These are phyloP conservation scores for Wickerhamomyces canadensis DNA, from an alignment of 805 yeast species.

Conservation along the genomic window DNA sequence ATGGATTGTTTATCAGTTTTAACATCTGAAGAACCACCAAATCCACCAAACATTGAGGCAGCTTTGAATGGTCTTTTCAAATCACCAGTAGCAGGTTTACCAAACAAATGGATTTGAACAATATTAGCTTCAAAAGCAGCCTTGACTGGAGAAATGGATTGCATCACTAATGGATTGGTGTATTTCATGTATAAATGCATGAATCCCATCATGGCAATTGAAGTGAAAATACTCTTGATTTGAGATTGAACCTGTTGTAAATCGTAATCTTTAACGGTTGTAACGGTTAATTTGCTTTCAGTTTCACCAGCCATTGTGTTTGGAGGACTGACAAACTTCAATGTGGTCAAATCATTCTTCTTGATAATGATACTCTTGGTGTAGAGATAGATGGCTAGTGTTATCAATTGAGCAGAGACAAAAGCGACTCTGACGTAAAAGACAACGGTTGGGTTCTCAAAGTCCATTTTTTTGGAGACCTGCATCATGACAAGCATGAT, in stretches of 20 bases:
- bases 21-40: conserved; percentile 39
- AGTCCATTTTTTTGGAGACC: conserved; percentile 80
- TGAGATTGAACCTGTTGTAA: conserved; percentile 76
- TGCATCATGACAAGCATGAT: conserved; percentile 97
- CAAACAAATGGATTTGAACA: conserved; percentile 85
- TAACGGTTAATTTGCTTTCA: conserved; percentile 70
- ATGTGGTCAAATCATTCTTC: conserved; percentile 86
- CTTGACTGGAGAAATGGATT: conserved; percentile 86
- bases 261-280: conserved; percentile 94
- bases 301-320: conserved; percentile 72
- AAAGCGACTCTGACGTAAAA: conserved; percentile 73
- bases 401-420: conserved; percentile 55
- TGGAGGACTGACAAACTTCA: conserved; percentile 87
- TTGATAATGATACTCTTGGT: conserved; percentile 54
- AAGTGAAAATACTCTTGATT: conserved; percentile 79
- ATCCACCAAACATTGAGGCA: conserved; percentile 67
- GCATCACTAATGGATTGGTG: conserved; percentile 96
- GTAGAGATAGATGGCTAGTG: conserved; percentile 61
- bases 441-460: conserved; percentile 74
- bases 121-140: conserved; percentile 84
- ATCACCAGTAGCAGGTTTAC: conserved; percentile 78
- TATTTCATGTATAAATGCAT: conserved; percentile 97
- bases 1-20: conserved; percentile 86
- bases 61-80: conserved; percentile 96
- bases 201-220: conserved; percentile 95